These are phyloP conservation scores for Cryptosporidium parvum DNA, from an alignment of 169 alveolate species.

Conservation along the genomic window DNA sequence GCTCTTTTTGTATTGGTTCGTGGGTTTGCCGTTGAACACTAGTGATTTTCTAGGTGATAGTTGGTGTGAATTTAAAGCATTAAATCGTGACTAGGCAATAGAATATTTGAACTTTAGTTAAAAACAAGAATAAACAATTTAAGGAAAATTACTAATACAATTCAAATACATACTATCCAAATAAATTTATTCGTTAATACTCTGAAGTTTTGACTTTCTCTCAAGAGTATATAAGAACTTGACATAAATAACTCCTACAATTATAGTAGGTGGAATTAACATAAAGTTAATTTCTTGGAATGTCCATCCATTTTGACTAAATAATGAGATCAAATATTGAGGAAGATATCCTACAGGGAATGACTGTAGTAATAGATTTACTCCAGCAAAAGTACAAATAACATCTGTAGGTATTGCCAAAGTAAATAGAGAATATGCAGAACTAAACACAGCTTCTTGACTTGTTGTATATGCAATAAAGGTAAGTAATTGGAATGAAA, in stretches of 20 bases:
- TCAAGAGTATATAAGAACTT: constrained; percentile 38
- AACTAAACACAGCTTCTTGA: constrained; percentile 68
- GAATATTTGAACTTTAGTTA: too few species aligned
- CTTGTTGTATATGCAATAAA: constrained; percentile 72
- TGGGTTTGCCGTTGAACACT: too few species aligned
- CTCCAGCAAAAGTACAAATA: constrained; percentile 68
- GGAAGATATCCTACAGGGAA: constrained; percentile 68
- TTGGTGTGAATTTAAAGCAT: too few species aligned
- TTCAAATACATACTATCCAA: neutral
- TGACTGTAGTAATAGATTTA: constrained; percentile 56
- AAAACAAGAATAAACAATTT: neutral
- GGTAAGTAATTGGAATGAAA: constrained; percentile 58
- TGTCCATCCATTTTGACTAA: constrained; percentile 41
- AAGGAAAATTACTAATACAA: neutral
- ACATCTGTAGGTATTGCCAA: constrained; percentile 44
- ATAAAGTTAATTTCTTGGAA: constrained; percentile 37
- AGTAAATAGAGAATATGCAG: constrained; percentile 54
- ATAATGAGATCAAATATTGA: constrained; percentile 8
- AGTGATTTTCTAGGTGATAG: too few species aligned
- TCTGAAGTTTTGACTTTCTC: constrained; percentile 3
- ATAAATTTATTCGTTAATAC: neutral
- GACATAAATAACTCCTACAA: constrained; percentile 39
- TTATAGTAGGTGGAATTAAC: constrained; percentile 32
- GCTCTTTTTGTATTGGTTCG: too few species aligned
- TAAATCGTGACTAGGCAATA: too few species aligned